These are phyloP conservation scores for Exidia glandulosa DNA, from an alignment of 768 basidiomycete genomes.

Conservation along the genomic window DNA sequence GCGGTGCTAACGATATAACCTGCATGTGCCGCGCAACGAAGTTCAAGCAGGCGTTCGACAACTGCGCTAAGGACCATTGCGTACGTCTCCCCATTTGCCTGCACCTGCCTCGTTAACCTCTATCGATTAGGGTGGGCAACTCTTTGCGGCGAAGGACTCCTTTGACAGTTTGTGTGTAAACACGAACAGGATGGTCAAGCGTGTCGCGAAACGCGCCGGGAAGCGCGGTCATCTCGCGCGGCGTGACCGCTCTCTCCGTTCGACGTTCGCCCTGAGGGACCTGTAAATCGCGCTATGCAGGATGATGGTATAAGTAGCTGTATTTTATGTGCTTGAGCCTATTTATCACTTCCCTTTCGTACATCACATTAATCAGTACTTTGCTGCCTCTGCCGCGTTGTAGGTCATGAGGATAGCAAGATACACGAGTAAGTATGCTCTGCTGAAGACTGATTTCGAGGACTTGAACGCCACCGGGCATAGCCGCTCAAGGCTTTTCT, in stretches of 20 bases:
- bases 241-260: background rate
- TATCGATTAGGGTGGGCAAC: background rate
- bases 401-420: too few relatives aligned
- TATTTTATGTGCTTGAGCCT: too few relatives aligned
- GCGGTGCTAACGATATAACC: background rate
- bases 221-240: background rate
- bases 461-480: too few relatives aligned
- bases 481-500: too few relatives aligned
- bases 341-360: too few relatives aligned
- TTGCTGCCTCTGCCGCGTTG: too few relatives aligned
- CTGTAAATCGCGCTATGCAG: background rate
- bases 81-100: background rate
- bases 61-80: background rate
- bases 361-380: too few relatives aligned
- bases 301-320: too few relatives aligned
- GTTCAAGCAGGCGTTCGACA: background rate
- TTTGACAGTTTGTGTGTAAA: background rate
- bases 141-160: background rate
- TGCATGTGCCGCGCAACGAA: background rate
- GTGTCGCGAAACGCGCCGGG: background rate
- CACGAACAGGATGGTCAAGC: background rate
- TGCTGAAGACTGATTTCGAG: too few relatives aligned
- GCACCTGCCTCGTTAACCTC: background rate
- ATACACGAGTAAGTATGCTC: too few relatives aligned
- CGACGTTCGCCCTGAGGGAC: background rate